Evolutionary conservation across 768 basidiomycete genomes (phyloP), one percentile per base, ranked within the genome.

Genomic region (Lentinula edodes): DNA sequence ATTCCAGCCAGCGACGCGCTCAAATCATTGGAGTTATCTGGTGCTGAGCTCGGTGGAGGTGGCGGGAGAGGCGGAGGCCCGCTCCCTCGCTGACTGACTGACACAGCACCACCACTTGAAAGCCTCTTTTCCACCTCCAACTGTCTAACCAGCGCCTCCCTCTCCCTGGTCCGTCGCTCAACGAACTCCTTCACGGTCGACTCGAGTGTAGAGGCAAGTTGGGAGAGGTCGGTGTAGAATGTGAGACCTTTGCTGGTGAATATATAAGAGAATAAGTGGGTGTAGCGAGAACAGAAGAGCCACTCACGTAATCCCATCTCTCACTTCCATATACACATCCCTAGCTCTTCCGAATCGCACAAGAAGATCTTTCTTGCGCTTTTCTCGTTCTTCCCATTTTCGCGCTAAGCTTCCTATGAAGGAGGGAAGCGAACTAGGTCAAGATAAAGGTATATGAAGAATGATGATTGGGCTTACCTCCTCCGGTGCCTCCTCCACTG

Each of bases 311-410:
- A 95, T 70, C 15, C 95, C 95, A 70, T 90, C 89, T 6, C 89
- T 79, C 38, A 94, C 88, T 72, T 97, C 92, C 79, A 87, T 86
- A 70, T 95, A 98, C 6, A 83, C 83, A 67, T 95, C 93, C 28
- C 89, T 80, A 1, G 92, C 89, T n/a, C 81, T 77, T 2, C 82
- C 83, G 65, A 97, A 90, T 51, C 88, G 77, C 56, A 83, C 77
- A 18, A 89, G 81, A 5, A 85, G 80, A 28, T 95, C 92, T 66
- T 87, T 88, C 73, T 92, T 89, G 65, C 80, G 79, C 69, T 85
- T 87, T 70, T 95, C 92, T 58, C 89, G 80, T 59, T 91, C 91
- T 58, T 93, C 90, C 85, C 88, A 92, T 64, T 87, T 88, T 64
- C 83, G 79, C 43, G 91, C 89, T 3, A 89, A 87, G 39, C 88